Evolutionary conservation across 495 filamentous ascomycete genomes (phyloP).

Genomic region (Elasticomyces elasticus): DNA sequence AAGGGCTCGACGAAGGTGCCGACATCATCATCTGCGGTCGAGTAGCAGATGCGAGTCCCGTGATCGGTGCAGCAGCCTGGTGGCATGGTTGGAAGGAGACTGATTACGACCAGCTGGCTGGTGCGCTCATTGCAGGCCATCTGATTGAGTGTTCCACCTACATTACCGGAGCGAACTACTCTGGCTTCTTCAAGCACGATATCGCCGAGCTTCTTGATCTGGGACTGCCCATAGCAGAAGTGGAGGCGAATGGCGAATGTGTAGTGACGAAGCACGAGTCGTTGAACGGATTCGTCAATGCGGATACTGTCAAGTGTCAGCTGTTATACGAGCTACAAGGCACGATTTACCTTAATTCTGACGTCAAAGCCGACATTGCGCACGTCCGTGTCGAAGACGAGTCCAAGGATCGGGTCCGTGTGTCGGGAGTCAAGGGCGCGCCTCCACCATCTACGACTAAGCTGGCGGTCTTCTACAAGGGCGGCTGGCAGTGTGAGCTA

Average conservation of each 20-base stretch:
- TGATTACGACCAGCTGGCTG: conserved; percentile 22
- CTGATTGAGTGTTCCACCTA: conserved; percentile 29
- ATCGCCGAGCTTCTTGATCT: conserved; percentile 39
- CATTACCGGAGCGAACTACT: conserved; percentile 42
- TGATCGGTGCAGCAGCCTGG: conserved; percentile 26
- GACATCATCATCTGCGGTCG: conserved; percentile 29
- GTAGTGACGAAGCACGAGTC: conserved; percentile 32
- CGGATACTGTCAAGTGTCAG: conserved; percentile 45
- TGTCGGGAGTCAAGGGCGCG: conserved; percentile 36
- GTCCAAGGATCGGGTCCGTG: conserved; percentile 30
- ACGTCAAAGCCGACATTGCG: conserved; percentile 45
- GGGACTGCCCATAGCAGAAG: conserved; percentile 51
- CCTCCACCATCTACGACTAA: conserved; percentile 48
- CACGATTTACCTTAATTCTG: conserved; percentile 46
- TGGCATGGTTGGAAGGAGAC: conserved; percentile 24
- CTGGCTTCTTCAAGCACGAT: conserved; percentile 43
- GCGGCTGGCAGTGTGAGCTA: conserved; percentile 39
- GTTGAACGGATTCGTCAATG: conserved; percentile 32
- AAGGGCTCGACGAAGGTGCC: conserved; percentile 20
- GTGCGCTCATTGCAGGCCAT: conserved; percentile 26
- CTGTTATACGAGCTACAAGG: conserved; percentile 54
- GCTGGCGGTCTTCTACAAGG: conserved; percentile 40
- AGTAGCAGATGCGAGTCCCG: conserved; percentile 25
- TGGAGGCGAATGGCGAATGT: conserved; percentile 38
- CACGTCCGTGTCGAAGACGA: conserved; percentile 36